Base-by-base conservation (phyloP, 1,284 basidiomycete species). In the Tilletia walkeri region DNA sequence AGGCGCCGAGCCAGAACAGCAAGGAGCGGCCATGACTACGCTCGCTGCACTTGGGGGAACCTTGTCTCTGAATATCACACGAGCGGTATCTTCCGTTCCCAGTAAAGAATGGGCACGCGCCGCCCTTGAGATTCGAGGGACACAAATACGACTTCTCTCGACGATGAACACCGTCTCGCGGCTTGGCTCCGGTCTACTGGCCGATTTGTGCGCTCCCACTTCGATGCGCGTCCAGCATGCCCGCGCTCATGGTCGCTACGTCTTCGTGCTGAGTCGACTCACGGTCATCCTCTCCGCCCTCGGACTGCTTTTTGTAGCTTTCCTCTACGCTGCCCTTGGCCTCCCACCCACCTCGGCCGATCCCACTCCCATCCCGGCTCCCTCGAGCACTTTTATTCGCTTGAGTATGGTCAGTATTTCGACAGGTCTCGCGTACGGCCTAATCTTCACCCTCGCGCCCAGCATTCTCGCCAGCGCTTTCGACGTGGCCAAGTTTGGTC, bases 401-500 rank as follows among this genome's bases (percentile, higher is more conserved):
- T 34, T 63, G 36, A 63, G 59, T 34, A 10, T 63, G 59, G 59
- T 63, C 36, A 68, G 72, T 34, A 34, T 70, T 18, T 39, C 66
- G 16, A 69, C 66, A 9, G 72, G 73, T 14, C 10, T 66, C 24
- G 54, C 59, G 14, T 75, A 75, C 56, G 73, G 73, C 38, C 30
- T 73, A 14, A 47, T 68, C 36, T 75, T 75, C 53, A 70, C 72
- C 39, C 61, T 73, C 5, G 63, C 73, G 14, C 73, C 73, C 14
- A 66, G 72, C 24, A 53, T 67, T 18, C 54, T 70, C 12, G 67
- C 73, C 6, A 39, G 39, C 38, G 61, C 61, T 34, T 75, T 66
- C 50, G 69, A 70, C 50, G 45, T 67, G 12, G 18, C 38, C 12
- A 66, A 70, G 24, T 75, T 75, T 49, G 73, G 73, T 5, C 59